phyloP scores from a whole-genome alignment of 805 yeast genomes.

The Candida namnaoensis region DNA sequence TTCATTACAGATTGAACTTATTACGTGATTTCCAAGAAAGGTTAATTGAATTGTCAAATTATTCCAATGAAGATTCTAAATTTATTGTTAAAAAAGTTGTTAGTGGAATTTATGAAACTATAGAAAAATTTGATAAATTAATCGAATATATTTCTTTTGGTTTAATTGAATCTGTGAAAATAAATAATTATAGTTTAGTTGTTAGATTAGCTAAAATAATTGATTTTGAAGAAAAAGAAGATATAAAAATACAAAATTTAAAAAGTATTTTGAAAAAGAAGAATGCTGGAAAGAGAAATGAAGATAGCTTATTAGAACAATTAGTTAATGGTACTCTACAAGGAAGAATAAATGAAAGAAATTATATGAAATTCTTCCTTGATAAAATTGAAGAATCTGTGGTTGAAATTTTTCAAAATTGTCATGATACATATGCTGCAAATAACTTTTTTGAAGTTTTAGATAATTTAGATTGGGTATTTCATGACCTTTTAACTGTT shows the following conservation, averaged over 20 bases:
- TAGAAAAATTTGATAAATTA: conserved; percentile 54
- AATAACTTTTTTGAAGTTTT: conserved; percentile 46
- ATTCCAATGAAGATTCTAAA: conserved; percentile 54
- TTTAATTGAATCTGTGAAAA: conserved; percentile 65
- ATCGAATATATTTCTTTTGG: conserved; percentile 58
- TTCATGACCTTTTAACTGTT: conserved; percentile 66
- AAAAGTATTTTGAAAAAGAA: conserved; percentile 22
- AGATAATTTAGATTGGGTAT: conserved; percentile 74
- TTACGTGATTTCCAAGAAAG: conserved; percentile 77
- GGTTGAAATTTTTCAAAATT: conserved; percentile 56
- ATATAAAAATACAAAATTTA: conserved; percentile 39
- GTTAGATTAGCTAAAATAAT: conserved; percentile 69
- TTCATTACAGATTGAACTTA: conserved; percentile 64
- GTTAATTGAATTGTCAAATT: conserved; percentile 44
- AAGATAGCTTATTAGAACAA: conserved; percentile 24
- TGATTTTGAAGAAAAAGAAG: conserved; percentile 76
- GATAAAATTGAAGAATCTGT: conserved; percentile 51
- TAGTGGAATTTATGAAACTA: conserved; percentile 28
- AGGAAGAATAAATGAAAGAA: conserved; percentile 40
- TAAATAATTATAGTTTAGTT: conserved; percentile 58
- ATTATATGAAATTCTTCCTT: conserved; percentile 54
- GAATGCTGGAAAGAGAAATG: conserved; percentile 18
- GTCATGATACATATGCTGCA: conserved; percentile 45
- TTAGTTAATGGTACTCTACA: conserved; percentile 30
- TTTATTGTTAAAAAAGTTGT: conserved; percentile 55